Percentiles rank a stretch among this genome's conserved stretches.
Evolutionary conservation across 1,284 basidiomycete genomes (phyloP).

Genomic region (Anthracocystis walkeri): DNA sequence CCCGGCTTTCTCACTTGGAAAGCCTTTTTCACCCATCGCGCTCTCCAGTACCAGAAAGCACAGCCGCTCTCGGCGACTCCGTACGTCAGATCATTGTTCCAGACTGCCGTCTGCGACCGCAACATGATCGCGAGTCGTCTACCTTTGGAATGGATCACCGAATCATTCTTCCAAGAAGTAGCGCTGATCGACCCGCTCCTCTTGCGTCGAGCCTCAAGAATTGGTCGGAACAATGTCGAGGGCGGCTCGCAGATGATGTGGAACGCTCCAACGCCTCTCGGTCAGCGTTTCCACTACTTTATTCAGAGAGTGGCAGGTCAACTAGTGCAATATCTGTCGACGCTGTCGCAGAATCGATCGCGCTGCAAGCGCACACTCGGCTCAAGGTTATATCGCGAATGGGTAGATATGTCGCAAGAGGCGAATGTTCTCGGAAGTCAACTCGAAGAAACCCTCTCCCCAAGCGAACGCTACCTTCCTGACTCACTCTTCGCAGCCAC

Average conservation of each 20-base stretch:
- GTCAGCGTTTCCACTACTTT: slow-evolving; percentile 44
- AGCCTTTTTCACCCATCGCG: slow-evolving; percentile 40
- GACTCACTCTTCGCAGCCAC: slow-evolving; percentile 71
- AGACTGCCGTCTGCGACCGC: slow-evolving; percentile 49
- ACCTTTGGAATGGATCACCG: slow-evolving; percentile 41
- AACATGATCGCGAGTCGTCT: slow-evolving; percentile 49
- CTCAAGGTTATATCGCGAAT: slow-evolving; percentile 44
- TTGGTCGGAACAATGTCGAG: slow-evolving; percentile 37
- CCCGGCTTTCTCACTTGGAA: slow-evolving; percentile 41
- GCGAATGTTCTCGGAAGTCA: slow-evolving; percentile 34
- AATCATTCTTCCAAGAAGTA: slow-evolving; percentile 46
- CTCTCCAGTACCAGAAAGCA: slow-evolving; percentile 27
- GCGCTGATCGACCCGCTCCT: slow-evolving; percentile 46
- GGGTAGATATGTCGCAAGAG: slow-evolving; percentile 47
- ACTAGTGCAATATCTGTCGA: slow-evolving; percentile 48
- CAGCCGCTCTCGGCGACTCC: slow-evolving; percentile 31
- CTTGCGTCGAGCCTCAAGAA: slow-evolving; percentile 28
- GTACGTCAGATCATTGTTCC: slow-evolving; percentile 43
- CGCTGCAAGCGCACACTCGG: slow-evolving; percentile 49
- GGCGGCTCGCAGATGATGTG: slow-evolving; percentile 28
- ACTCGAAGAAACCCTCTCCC: slow-evolving; percentile 26
- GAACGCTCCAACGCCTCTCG: slow-evolving; percentile 34
- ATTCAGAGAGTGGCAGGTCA: slow-evolving; percentile 43
- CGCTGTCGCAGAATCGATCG: slow-evolving; percentile 55
- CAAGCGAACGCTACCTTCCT: slow-evolving; percentile 30